These are phyloP conservation scores for Solanum hybrid DNA, from an alignment of 305 asterid species.

Conservation along the genomic window DNA sequence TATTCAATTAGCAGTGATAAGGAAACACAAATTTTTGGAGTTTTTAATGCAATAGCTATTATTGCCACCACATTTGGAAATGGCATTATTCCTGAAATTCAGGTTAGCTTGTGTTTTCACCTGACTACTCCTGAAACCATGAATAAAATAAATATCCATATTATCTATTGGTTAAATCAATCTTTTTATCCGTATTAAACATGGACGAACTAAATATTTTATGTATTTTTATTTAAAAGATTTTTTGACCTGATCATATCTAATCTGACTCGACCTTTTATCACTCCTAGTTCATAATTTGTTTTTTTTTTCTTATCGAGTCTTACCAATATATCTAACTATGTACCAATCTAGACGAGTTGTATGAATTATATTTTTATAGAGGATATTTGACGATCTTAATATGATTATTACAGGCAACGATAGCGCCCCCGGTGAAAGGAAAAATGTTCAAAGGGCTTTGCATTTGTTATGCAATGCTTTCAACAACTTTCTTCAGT, in stretches of 20 bases:
- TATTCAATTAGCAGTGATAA: conserved; percentile 37
- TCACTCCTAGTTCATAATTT: neutral
- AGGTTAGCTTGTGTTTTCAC: conserved; percentile 26
- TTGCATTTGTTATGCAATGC: conserved; percentile 60
- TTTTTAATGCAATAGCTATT: conserved; percentile 71
- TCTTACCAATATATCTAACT: neutral
- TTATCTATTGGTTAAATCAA: neutral
- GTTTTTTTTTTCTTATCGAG: neutral
- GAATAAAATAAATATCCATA: neutral
- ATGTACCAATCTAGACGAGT: neutral
- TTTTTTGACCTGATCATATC: neutral
- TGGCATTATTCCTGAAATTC: conserved; percentile 90
- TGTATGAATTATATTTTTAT: neutral
- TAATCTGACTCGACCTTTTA: neutral
- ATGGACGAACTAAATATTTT: neutral
- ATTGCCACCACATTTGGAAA: conserved; percentile 90
- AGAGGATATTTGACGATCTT: neutral
- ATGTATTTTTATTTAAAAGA: neutral
- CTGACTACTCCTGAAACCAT: neutral
- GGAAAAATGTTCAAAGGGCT: conserved; percentile 94
- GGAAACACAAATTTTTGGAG: conserved; percentile 45
- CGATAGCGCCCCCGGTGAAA: conserved; percentile 60
- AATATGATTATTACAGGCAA: neutral
- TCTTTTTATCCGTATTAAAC: neutral
- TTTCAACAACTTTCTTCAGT: conserved; percentile 52